Conservation (phyloP, 163 green algal species). For the Volvox carteri region DNA sequence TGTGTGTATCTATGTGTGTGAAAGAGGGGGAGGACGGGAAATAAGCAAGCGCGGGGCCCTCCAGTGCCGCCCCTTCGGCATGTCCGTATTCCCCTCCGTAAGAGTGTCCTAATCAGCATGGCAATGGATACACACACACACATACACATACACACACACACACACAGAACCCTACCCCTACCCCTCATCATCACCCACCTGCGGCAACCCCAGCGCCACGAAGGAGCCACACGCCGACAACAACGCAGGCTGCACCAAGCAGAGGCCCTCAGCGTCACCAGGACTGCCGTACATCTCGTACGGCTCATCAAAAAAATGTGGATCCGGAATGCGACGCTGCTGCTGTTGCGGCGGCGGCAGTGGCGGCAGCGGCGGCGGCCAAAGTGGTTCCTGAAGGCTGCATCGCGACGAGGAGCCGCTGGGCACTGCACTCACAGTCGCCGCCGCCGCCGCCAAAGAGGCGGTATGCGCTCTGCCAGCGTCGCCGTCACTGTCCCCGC, state of each 20-base stretch:
- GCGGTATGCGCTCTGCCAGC: not conserved
- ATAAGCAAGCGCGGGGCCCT: too few relatives aligned
- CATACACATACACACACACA: too few relatives aligned
- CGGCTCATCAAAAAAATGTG: not conserved
- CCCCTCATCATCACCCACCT: not conserved
- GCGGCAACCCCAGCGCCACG: constrained; percentile 34
- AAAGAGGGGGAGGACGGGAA: too few relatives aligned
- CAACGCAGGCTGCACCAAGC: constrained; percentile 38
- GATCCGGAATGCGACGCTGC: not conserved
- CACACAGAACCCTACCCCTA: too few relatives aligned
- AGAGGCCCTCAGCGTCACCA: not conserved
- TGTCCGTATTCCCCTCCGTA: too few relatives aligned
- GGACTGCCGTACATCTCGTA: not conserved
- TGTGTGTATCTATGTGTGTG: too few relatives aligned
- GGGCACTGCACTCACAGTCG: not conserved
- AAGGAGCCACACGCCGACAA: constrained; percentile 41
- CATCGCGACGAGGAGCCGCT: not conserved
- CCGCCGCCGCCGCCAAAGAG: not conserved
- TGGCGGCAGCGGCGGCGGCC: not conserved
- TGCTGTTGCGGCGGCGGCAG: not conserved
- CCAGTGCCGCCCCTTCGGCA: too few relatives aligned
- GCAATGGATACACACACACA: too few relatives aligned
- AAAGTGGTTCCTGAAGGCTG: not conserved
- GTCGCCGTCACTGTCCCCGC: not conserved
- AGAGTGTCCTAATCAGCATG: too few relatives aligned